A percentile compares a stretch with the other conserved stretches of the same genome.
Conservation (phyloP, 257 asterid species). For the Solanum megistacrolobum region DNA sequence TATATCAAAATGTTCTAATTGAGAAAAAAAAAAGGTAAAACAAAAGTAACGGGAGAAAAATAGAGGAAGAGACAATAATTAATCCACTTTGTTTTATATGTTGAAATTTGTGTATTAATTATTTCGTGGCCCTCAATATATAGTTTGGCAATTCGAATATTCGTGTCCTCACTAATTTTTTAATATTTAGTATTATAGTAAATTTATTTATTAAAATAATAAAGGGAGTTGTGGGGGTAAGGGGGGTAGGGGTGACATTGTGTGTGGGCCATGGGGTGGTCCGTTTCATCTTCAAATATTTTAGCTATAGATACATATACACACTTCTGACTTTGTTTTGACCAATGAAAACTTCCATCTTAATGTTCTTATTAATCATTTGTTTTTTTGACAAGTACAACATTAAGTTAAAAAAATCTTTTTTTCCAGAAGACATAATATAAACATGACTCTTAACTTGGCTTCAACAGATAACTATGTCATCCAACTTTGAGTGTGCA, state of each 20-base stretch:
- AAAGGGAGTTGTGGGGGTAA: too few species aligned
- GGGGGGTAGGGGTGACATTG: neutral
- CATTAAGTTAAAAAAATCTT: neutral
- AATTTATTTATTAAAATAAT: neutral
- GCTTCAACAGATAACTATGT: too few species aligned
- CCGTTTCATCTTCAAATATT: neutral
- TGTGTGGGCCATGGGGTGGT: neutral
- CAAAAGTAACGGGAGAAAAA: neutral
- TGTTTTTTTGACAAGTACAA: neutral
- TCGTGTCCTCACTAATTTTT: neutral
- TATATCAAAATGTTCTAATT: neutral
- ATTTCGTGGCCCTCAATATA: neutral
- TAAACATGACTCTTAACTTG: too few species aligned
- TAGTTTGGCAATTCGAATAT: slow-evolving; percentile 23
- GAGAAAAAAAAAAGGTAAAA: neutral
- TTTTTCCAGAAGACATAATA: too few species aligned
- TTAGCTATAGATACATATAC: neutral
- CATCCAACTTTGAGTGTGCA: too few species aligned
- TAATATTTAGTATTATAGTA: neutral
- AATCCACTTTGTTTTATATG: slow-evolving; percentile 4
- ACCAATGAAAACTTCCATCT: slow-evolving; percentile 13
- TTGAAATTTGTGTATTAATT: slow-evolving; percentile 3
- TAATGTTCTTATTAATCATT: neutral
- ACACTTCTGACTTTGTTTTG: neutral
- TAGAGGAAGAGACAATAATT: neutral